phyloP scores from a whole-genome alignment of 768 basidiomycete species.

The Kwoniella botswanensis region DNA sequence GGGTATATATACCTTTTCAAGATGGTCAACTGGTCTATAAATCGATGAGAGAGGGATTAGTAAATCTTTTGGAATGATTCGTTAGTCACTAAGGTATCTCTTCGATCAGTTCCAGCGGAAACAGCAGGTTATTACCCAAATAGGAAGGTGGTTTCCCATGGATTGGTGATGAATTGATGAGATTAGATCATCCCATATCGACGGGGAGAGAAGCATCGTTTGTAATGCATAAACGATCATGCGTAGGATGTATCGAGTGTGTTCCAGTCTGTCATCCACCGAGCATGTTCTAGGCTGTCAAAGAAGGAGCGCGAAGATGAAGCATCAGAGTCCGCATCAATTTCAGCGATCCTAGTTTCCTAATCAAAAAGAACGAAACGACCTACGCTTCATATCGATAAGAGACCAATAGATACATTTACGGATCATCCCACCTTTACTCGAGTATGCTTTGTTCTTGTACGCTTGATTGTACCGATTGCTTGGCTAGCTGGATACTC shows the following conservation, averaged over 20 bases:
- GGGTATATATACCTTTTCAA: conserved; percentile 12
- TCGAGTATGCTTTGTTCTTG: no score
- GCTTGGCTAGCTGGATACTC: no score
- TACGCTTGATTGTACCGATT: no score
- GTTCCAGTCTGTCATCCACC: no score
- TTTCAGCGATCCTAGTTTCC: neutral
- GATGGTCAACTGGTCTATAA: neutral
- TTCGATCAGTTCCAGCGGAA: conserved; percentile 13
- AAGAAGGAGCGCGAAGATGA: no score
- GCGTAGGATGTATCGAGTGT: no score
- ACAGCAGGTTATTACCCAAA: conserved; percentile 2
- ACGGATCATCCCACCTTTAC: no score
- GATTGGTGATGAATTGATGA: neutral
- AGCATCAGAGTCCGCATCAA: no score
- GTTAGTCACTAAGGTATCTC: neutral
- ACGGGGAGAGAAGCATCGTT: neutral
- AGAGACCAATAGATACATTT: no score
- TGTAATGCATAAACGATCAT: neutral
- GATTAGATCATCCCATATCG: conserved; percentile 1
- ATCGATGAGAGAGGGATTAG: conserved; percentile 15
- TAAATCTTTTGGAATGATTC: conserved; percentile 1
- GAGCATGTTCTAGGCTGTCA: no score
- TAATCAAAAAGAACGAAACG: no score
- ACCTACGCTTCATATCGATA: no score
- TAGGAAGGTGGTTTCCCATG: conserved; percentile 20